A percentile compares a stretch with the other conserved stretches of the same genome.
Evolutionary conservation across 371 early-diverging fungal genomes (phyloP).

Genomic region (Mucor saturninus): DNA sequence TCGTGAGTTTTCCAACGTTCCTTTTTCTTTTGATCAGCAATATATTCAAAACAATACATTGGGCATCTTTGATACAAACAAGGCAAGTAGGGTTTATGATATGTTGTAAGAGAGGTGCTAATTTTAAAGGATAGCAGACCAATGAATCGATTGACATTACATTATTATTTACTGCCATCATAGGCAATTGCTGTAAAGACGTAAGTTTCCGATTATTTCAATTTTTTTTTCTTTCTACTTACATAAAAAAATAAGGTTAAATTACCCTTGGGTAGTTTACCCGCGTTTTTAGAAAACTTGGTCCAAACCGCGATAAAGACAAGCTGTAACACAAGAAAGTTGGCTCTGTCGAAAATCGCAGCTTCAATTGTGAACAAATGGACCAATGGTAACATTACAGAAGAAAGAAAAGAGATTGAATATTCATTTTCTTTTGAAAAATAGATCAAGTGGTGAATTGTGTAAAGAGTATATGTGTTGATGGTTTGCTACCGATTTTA

Average conservation of each 20-base stretch:
- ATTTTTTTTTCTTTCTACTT: not conserved
- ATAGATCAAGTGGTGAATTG: conserved; percentile 24
- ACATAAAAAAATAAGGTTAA: conserved; percentile 29
- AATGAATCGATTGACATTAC: conserved; percentile 25
- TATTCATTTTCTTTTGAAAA: not conserved
- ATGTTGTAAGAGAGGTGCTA: not conserved
- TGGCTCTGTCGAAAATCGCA: conserved; percentile 46
- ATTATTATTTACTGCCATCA: conserved; percentile 39
- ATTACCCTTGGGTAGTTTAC: conserved; percentile 46
- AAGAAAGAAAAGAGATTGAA: not conserved
- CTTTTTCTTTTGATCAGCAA: conserved; percentile 1
- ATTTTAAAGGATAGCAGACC: not conserved
- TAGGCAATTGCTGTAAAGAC: conserved; percentile 41
- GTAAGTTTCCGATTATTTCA: conserved; percentile 17
- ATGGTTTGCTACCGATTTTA: conserved; percentile 14
- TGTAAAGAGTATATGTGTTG: conserved; percentile 7
- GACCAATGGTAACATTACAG: conserved; percentile 40
- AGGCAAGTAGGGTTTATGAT: not conserved
- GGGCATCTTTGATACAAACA: not conserved
- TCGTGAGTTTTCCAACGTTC: conserved; percentile 13
- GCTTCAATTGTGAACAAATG: conserved; percentile 60
- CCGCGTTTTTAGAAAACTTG: conserved; percentile 43
- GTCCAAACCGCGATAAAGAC: conserved; percentile 44
- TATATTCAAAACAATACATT: conserved; percentile 2
- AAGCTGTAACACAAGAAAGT: conserved; percentile 28